Conservation (phyloP, 129 eudicot species). For the Artemisia argyi region DNA sequence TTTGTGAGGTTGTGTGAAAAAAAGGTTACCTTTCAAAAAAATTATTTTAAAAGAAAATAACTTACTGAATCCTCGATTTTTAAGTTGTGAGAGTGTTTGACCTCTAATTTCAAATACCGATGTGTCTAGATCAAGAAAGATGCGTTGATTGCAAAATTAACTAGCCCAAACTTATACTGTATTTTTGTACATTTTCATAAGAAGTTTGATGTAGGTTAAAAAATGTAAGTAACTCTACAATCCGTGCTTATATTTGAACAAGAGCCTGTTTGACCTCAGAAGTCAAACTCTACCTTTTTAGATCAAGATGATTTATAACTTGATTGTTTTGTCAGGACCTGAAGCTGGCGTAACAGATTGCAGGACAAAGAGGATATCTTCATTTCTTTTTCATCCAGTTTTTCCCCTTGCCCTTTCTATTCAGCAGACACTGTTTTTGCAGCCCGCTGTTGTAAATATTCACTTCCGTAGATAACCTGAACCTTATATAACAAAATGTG, state of each 20-base stretch:
- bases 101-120: constrained; percentile 17
- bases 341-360: constrained; percentile 82
- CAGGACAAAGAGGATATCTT: constrained; percentile 74
- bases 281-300: constrained; percentile 15
- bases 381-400: constrained; percentile 88
- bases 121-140: not conserved
- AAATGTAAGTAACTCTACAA: too few relatives aligned
- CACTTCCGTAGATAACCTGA: constrained; percentile 67
- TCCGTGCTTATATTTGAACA: too few relatives aligned
- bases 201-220: too few relatives aligned
- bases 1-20: too few relatives aligned
- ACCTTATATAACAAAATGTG: not conserved
- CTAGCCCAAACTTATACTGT: too few relatives aligned
- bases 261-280: constrained; percentile 12
- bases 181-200: too few relatives aligned
- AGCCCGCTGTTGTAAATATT: constrained; percentile 86
- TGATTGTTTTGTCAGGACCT: constrained; percentile 57
- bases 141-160: too few relatives aligned
- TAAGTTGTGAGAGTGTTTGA: not conserved
- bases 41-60: too few relatives aligned
- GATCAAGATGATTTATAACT: not conserved
- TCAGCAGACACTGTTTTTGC: constrained; percentile 87
- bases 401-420: constrained; percentile 87
- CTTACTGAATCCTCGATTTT: too few relatives aligned
- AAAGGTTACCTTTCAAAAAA: too few relatives aligned